Evolutionary conservation across 2,329 filamentous ascomycete species (phyloP).

Genomic region (Colletotrichum abscissum): DNA sequence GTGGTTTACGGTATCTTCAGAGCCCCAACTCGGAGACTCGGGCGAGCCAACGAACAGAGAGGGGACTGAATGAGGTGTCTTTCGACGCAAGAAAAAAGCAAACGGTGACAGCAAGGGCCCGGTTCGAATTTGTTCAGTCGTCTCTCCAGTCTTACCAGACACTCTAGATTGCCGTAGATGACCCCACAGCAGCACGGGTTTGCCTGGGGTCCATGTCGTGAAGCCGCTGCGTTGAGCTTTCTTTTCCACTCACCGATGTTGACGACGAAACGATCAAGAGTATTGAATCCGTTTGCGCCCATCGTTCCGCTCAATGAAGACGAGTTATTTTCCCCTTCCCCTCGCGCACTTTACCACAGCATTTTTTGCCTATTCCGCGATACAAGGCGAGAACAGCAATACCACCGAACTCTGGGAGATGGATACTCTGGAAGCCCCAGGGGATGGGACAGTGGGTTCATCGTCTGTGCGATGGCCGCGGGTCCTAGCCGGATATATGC

Average conservation of each 20-base stretch:
- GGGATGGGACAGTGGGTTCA: conserved; percentile 10
- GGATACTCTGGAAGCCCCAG: neutral
- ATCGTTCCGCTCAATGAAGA: no score
- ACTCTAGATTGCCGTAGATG: neutral
- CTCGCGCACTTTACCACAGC: neutral
- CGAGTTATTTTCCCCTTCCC: neutral
- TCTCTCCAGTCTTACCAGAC: neutral
- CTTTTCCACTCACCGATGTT: conserved; percentile 19
- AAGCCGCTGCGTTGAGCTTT: neutral
- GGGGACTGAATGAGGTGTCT: neutral
- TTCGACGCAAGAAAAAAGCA: conserved; percentile 3
- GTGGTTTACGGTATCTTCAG: neutral
- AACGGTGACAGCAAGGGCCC: conserved; percentile 20
- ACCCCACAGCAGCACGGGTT: neutral
- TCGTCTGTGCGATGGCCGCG: conserved; percentile 23
- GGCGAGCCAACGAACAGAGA: neutral
- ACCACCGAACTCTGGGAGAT: neutral
- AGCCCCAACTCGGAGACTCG: neutral
- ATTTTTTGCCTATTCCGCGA: conserved; percentile 3
- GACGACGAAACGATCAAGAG: conserved; percentile 7
- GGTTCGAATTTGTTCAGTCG: conserved; percentile 2
- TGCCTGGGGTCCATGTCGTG: conserved; percentile 5
- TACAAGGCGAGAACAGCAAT: conserved; percentile 16
- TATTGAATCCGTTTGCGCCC: neutral
- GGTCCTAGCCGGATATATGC: conserved; percentile 19